Percentiles rank a stretch among this genome's conserved stretches.
These are phyloP conservation scores for Odonthalia washingtoniensis DNA, from an alignment of 31 red algal genomes.

Conservation along the genomic window DNA sequence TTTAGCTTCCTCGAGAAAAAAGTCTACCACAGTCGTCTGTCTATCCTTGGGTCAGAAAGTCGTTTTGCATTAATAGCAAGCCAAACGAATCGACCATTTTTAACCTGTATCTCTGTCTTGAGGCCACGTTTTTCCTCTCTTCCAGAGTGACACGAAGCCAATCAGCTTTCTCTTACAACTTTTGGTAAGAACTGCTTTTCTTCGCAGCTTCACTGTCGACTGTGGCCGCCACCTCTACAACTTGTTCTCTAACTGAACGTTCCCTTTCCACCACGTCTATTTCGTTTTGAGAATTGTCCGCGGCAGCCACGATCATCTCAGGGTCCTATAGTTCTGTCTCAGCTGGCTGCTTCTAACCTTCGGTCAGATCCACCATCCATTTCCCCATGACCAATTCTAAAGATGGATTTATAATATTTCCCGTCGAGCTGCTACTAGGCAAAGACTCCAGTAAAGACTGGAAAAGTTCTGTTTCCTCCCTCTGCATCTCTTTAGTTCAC, in stretches of 20 bases:
- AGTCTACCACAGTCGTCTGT: constrained; percentile 19
- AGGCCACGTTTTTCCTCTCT: no score
- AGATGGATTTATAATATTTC: background rate
- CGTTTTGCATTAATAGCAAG: constrained; percentile 19
- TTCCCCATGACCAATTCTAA: background rate
- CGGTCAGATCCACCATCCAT: background rate
- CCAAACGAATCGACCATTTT: constrained; percentile 23
- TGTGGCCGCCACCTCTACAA: background rate
- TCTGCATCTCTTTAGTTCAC: background rate
- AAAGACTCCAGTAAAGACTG: background rate
- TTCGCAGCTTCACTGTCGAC: background rate
- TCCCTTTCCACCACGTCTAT: background rate
- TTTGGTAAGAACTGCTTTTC: no score
- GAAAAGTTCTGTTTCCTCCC: background rate
- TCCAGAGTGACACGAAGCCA: no score
- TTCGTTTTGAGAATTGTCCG: background rate
- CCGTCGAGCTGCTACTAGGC: background rate
- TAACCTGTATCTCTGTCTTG: background rate
- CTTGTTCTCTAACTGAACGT: background rate
- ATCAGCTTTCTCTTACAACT: no score
- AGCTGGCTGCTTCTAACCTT: background rate
- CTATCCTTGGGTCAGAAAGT: background rate
- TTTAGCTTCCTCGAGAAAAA: no score
- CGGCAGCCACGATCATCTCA: background rate
- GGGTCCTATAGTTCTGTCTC: background rate